Evolutionary conservation across 768 basidiomycete genomes (phyloP).

Genomic region (Rhodotorula kratochvilovae): DNA sequence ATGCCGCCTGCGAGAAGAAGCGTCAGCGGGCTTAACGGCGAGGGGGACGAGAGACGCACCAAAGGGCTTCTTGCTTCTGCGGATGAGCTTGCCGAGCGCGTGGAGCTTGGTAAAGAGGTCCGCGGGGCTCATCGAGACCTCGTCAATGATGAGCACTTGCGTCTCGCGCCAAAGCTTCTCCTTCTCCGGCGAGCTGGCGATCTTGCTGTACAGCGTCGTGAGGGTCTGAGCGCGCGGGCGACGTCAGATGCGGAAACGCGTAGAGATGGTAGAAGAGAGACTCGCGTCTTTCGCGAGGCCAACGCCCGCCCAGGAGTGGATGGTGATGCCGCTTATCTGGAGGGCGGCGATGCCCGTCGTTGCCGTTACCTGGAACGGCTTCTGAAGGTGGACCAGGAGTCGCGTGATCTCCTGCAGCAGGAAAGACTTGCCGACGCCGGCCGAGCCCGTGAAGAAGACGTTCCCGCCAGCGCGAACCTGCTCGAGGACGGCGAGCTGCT

Average conservation of each 20-base stretch:
- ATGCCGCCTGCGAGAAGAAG: not conserved
- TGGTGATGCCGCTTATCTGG: conserved; percentile 89
- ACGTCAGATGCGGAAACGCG: too few species aligned
- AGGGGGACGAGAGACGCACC: conserved; percentile 38
- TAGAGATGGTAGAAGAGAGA: not conserved
- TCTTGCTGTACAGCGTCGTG: conserved; percentile 12
- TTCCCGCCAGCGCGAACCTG: conserved; percentile 61
- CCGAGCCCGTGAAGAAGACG: conserved; percentile 51
- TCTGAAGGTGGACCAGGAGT: conserved; percentile 20
- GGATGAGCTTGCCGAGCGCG: conserved; percentile 44
- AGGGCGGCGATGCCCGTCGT: conserved; percentile 96
- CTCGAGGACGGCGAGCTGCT: conserved; percentile 74
- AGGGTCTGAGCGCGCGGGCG: not conserved
- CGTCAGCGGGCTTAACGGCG: not conserved
- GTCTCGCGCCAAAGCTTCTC: conserved; percentile 41
- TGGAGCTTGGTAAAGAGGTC: conserved; percentile 48
- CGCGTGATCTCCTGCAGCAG: conserved; percentile 43
- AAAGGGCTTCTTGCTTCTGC: conserved; percentile 44
- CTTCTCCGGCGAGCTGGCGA: conserved; percentile 23
- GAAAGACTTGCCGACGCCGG: conserved; percentile 47
- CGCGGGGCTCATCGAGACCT: conserved; percentile 48
- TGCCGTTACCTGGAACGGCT: conserved; percentile 62
- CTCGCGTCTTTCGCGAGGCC: conserved; percentile 67
- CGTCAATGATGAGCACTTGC: conserved; percentile 44
- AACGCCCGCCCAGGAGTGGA: conserved; percentile 90